phyloP scores from a whole-genome alignment of 345 rosid genomes.

The Eucalyptus curtisii region DNA sequence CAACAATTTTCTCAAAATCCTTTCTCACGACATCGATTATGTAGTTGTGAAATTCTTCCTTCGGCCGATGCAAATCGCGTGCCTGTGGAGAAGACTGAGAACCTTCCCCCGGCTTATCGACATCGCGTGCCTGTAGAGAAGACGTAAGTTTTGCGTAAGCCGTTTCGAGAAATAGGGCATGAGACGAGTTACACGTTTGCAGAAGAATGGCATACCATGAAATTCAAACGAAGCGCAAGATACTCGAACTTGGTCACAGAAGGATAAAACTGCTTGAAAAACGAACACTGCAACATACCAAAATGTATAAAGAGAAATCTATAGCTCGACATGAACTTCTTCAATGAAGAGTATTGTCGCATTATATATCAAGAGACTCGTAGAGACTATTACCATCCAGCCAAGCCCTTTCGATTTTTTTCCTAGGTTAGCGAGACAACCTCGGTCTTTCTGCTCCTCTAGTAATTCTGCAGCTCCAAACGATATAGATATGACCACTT shows the following conservation, averaged over 20 bases:
- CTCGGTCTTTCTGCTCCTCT: neutral
- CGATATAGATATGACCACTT: neutral
- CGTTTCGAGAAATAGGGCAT: too few species aligned
- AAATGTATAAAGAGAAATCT: neutral
- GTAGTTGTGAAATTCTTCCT: conserved; percentile 65
- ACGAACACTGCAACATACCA: conserved; percentile 39
- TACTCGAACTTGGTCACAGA: conserved; percentile 77
- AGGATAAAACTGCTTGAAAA: conserved; percentile 74
- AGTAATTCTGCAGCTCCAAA: neutral
- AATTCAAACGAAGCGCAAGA: conserved; percentile 55
- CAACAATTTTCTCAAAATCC: conserved; percentile 95
- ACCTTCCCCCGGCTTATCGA: too few species aligned
- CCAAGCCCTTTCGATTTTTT: neutral
- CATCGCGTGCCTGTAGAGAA: conserved; percentile 17
- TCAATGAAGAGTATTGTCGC: neutral
- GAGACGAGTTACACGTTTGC: too few species aligned
- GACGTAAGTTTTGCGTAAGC: too few species aligned
- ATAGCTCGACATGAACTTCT: neutral
- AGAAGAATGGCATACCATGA: conserved; percentile 30
- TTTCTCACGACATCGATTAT: conserved; percentile 78
- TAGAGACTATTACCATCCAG: neutral
- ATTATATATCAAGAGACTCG: neutral
- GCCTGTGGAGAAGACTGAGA: conserved; percentile 17
- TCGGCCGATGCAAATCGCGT: conserved; percentile 47
- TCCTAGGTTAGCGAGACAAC: neutral